phyloP scores from a whole-genome alignment of 805 yeast genomes.

The Suhomyces canberraensis region DNA sequence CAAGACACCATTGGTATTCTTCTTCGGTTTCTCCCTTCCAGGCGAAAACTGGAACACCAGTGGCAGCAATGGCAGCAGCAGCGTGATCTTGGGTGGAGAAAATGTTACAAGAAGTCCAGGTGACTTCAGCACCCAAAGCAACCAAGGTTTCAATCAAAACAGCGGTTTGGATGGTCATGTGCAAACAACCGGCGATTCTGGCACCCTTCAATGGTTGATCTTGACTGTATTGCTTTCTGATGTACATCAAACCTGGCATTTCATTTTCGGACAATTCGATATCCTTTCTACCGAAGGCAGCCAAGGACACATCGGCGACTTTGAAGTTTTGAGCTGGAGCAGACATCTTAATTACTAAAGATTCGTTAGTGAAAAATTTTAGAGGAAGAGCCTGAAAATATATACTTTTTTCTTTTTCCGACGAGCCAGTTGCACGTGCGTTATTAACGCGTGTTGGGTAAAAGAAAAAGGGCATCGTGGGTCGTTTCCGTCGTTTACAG shows the following conservation, averaged over 20 bases:
- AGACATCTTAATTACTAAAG: slow-evolving; percentile 21
- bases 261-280: slow-evolving; percentile 98
- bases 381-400: background rate
- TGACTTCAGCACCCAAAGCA: slow-evolving; percentile 98
- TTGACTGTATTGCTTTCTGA: slow-evolving; percentile 86
- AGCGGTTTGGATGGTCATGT: slow-evolving; percentile 99
- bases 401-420: slow-evolving; percentile 3
- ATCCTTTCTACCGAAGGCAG: slow-evolving; percentile 99
- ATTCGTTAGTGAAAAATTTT: slow-evolving; percentile 5
- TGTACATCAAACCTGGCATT: slow-evolving; percentile 99
- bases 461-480: background rate
- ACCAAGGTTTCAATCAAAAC: slow-evolving; percentile 95
- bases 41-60: slow-evolving; percentile 99
- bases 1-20: slow-evolving; percentile 98
- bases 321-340: slow-evolving; percentile 67
- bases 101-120: slow-evolving; percentile 99
- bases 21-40: slow-evolving; percentile 99
- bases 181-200: slow-evolving; percentile 97
- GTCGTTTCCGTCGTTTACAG: background rate
- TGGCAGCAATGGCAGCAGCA: slow-evolving; percentile 99
- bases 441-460: background rate
- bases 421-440: background rate
- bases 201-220: slow-evolving; percentile 97
- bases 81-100: slow-evolving; percentile 99
- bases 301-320: slow-evolving; percentile 96